A percentile compares a stretch with the other conserved stretches of the same genome.
Conservation (phyloP, 2,329 filamentous ascomycete species). For the Cercospora sojina region DNA sequence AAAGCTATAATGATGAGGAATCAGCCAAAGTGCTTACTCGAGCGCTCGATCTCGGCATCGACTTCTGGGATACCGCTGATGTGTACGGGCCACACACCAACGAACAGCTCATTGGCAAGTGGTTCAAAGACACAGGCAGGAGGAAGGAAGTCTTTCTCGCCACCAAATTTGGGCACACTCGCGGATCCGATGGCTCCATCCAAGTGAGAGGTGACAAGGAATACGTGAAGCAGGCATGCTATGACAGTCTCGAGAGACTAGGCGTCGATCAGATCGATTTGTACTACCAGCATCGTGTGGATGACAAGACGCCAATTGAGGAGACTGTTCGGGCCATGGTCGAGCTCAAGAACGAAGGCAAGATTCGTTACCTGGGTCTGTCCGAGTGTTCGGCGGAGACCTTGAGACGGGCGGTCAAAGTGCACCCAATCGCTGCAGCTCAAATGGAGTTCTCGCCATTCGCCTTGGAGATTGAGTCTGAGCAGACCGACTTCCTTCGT, state of each 20-base stretch:
- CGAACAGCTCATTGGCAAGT: conserved; percentile 40
- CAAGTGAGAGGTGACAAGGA: conserved; percentile 40
- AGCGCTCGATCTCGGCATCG: conserved; percentile 33
- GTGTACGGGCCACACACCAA: conserved; percentile 37
- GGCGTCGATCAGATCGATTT: conserved; percentile 44
- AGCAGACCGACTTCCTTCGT: conserved; percentile 42
- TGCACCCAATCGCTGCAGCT: conserved; percentile 53
- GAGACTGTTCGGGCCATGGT: conserved; percentile 47
- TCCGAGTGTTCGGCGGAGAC: conserved; percentile 51
- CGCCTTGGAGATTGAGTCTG: conserved; percentile 50
- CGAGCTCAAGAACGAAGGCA: conserved; percentile 52
- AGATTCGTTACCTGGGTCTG: conserved; percentile 55
- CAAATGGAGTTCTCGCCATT: conserved; percentile 57
- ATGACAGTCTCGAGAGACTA: conserved; percentile 40
- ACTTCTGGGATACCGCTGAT: conserved; percentile 35
- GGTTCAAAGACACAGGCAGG: conserved; percentile 43
- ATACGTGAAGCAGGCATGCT: conserved; percentile 40
- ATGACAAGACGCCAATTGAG: conserved; percentile 46
- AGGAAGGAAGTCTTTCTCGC: conserved; percentile 45
- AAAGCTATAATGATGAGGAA: conserved; percentile 34
- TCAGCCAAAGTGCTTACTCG: conserved; percentile 31
- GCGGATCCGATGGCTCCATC: conserved; percentile 21
- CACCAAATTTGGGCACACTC: conserved; percentile 41
- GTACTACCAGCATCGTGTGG: conserved; percentile 49
- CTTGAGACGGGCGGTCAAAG: conserved; percentile 50